Evolutionary conservation across 208 protist genomes (phyloP).

Genomic region (Trypanosomatidae sp.): DNA sequence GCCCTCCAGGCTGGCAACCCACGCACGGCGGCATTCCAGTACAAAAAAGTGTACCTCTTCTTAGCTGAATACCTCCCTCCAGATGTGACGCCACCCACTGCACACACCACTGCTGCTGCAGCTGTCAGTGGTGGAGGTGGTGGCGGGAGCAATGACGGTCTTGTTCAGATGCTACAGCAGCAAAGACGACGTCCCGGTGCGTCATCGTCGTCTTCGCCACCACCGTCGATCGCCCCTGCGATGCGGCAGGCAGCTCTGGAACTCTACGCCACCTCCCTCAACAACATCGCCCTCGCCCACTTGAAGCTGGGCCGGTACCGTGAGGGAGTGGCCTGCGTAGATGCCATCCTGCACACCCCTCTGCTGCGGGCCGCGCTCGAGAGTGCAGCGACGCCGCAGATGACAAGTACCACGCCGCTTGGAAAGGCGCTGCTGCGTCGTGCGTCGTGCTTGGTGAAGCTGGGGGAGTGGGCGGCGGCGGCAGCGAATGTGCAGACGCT

Average conservation of each 20-base stretch:
- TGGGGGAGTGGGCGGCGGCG: slow-evolving; percentile 32
- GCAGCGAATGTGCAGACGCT: slow-evolving; percentile 27
- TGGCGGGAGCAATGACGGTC: slow-evolving; percentile 5
- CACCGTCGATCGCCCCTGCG: not conserved
- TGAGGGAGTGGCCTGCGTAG: slow-evolving; percentile 44
- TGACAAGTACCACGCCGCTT: slow-evolving; percentile 15
- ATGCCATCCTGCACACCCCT: slow-evolving; percentile 34
- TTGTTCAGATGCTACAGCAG: slow-evolving; percentile 20
- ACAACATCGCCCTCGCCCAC: slow-evolving; percentile 58
- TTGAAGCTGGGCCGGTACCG: slow-evolving; percentile 47
- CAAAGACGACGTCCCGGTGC: too few species aligned
- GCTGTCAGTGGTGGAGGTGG: not conserved
- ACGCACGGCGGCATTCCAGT: slow-evolving; percentile 52
- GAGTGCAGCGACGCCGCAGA: not conserved
- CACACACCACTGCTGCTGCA: not conserved
- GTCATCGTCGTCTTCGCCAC: not conserved
- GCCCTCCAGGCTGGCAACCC: slow-evolving; percentile 43
- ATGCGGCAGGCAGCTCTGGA: slow-evolving; percentile 16
- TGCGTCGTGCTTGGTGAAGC: slow-evolving; percentile 35
- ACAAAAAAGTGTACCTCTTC: slow-evolving; percentile 72
- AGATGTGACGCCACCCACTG: not conserved
- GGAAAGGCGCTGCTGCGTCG: slow-evolving; percentile 70
- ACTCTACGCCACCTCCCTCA: slow-evolving; percentile 38
- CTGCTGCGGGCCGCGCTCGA: slow-evolving; percentile 14
- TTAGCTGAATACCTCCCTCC: slow-evolving; percentile 58